These are phyloP conservation scores for Aspergillus uvarum DNA, from an alignment of 2,329 filamentous ascomycete species.

Conservation along the genomic window DNA sequence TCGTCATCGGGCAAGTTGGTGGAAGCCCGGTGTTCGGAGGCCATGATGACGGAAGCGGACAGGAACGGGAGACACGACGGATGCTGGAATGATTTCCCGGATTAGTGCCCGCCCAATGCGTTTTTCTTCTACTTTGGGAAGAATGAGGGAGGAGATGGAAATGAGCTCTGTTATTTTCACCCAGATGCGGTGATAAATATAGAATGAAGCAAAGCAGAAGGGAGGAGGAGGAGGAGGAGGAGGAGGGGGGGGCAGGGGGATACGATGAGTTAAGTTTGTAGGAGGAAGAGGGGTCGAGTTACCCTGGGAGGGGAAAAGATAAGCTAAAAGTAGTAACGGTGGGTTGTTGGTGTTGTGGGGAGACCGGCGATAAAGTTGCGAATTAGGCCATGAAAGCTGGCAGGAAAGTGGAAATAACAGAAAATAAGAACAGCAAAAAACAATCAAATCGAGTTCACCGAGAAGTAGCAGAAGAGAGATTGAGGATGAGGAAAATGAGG, in stretches of 20 bases:
- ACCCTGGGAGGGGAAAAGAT: background rate
- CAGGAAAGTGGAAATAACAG: background rate
- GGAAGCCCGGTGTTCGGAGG: constrained; percentile 26
- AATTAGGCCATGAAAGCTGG: constrained; percentile 14
- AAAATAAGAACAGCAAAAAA: background rate
- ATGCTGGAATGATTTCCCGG: background rate
- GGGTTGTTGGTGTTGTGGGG: background rate
- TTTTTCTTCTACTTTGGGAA: background rate
- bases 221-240: background rate
- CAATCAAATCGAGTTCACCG: background rate
- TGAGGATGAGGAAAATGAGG: background rate
- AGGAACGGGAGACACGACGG: background rate
- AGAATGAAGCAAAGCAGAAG: background rate
- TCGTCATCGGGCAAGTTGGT: constrained; percentile 28
- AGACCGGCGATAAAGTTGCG: constrained; percentile 1
- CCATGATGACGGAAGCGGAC: constrained; percentile 25
- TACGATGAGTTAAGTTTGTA: background rate
- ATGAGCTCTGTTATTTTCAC: background rate
- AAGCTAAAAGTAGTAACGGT: constrained; percentile 4
- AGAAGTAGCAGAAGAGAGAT: background rate
- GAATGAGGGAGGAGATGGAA: background rate
- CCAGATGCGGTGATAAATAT: background rate
- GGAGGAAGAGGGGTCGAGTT: background rate
- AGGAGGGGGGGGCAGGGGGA: no score
- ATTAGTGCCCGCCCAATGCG: background rate